These are phyloP conservation scores for Zygnema cylindricum DNA, from an alignment of 139 green algal genomes.

Conservation along the genomic window DNA sequence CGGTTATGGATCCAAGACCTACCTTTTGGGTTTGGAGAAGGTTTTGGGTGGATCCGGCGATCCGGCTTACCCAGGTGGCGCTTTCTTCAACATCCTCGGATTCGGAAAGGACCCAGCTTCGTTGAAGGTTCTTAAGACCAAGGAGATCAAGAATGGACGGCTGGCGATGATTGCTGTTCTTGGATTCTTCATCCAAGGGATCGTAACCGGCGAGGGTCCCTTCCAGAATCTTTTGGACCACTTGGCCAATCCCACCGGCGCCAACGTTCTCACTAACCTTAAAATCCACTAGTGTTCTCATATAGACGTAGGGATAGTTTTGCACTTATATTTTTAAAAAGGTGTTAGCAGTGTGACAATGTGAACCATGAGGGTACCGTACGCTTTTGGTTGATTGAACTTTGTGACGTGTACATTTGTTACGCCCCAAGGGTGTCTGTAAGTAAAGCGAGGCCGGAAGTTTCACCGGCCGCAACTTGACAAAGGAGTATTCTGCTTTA, in stretches of 20 bases:
- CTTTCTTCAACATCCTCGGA: constrained; percentile 95
- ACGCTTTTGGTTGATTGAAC: background rate
- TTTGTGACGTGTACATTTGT: constrained; percentile 2
- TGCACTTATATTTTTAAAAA: no score
- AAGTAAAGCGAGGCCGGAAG: background rate
- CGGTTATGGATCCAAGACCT: constrained; percentile 90
- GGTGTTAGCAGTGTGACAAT: no score
- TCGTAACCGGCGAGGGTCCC: constrained; percentile 72
- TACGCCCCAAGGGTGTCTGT: background rate
- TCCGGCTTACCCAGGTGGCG: constrained; percentile 91
- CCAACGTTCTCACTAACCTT: constrained; percentile 56
- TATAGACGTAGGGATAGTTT: no score
- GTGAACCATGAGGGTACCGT: no score
- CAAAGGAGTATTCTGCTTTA: no score
- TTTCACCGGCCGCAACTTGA: no score
- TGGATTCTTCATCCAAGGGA: constrained; percentile 82
- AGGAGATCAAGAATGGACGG: constrained; percentile 97
- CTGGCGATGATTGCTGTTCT: constrained; percentile 78
- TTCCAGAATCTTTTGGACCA: constrained; percentile 80
- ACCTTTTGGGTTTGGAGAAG: constrained; percentile 93
- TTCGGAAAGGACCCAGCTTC: constrained; percentile 78
- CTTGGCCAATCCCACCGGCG: constrained; percentile 74
- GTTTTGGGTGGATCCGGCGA: constrained; percentile 70
- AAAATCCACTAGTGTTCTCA: constrained; percentile 53
- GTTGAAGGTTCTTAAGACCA: constrained; percentile 87